Percentiles rank a stretch among this genome's conserved stretches.
Conservation (phyloP, 768 basidiomycete genomes). For the Mycena vitilis region DNA sequence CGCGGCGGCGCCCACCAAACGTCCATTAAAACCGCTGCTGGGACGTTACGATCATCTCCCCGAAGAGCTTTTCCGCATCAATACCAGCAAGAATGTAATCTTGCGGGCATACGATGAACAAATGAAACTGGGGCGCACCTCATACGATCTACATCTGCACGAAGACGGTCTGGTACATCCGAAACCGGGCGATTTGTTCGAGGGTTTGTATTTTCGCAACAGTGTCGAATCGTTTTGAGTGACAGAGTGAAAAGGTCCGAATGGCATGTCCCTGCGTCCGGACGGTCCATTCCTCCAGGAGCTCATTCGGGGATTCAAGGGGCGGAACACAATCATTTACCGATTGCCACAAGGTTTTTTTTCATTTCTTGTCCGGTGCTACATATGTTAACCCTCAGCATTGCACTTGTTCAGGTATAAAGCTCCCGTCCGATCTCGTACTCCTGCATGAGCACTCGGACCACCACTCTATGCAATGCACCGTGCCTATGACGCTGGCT, state of each 20-base stretch:
- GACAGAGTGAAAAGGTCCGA: background rate
- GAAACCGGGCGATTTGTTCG: background rate
- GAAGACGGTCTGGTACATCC: conserved; percentile 9
- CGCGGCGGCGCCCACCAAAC: background rate
- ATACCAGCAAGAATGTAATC: conserved; percentile 2
- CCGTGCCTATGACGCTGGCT: conserved; percentile 9
- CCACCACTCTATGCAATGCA: conserved; percentile 10
- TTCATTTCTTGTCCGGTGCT: background rate
- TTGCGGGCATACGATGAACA: conserved; percentile 9
- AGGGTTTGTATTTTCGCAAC: background rate
- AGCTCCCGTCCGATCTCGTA: conserved; percentile 5
- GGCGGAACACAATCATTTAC: conserved; percentile 7
- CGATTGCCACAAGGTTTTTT: conserved; percentile 9
- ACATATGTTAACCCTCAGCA: background rate
- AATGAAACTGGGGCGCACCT: conserved; percentile 5
- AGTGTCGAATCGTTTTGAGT: too few relatives aligned
- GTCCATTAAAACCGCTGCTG: conserved; percentile 9
- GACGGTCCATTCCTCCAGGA: conserved; percentile 13
- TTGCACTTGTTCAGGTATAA: background rate
- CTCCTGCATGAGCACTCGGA: conserved; percentile 7
- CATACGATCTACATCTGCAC: conserved; percentile 11
- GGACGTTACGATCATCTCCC: conserved; percentile 8
- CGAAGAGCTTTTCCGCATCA: conserved; percentile 15
- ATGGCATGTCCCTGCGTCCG: conserved; percentile 8
- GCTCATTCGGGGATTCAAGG: conserved; percentile 5